Percentiles rank a stretch among this genome's conserved stretches.
Conservation (phyloP, 805 yeast species). For the Millerozyma miso region DNA sequence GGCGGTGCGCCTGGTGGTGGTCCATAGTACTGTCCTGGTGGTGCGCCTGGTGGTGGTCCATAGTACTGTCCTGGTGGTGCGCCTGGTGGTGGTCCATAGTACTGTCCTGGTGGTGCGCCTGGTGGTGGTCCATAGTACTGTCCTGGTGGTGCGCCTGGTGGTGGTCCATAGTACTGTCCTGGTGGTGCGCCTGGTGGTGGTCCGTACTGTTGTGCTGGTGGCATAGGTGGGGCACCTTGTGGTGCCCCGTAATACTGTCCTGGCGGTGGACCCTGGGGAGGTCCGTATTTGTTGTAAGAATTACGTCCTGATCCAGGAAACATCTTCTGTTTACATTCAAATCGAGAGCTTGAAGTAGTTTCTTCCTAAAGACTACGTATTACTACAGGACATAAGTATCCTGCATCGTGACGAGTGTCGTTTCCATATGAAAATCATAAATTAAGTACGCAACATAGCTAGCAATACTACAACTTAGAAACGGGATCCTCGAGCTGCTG, state of each 20-base stretch:
- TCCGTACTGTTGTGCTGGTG: slow-evolving; percentile 10
- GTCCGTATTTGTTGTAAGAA: slow-evolving; percentile 9
- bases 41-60: slow-evolving; percentile 15
- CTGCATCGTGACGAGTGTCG: no score
- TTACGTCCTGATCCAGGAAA: slow-evolving; percentile 14
- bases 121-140: slow-evolving; percentile 2
- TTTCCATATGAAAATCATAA: no score
- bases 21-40: slow-evolving; percentile 5
- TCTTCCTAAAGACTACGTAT: no score
- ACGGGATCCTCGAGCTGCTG: slow-evolving; percentile 23
- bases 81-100: slow-evolving; percentile 10
- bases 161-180: slow-evolving; percentile 8
- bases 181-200: slow-evolving; percentile 18
- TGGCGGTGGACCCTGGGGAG: slow-evolving; percentile 13
- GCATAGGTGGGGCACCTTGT: slow-evolving; percentile 14
- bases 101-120: slow-evolving; percentile 15
- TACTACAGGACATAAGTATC: not conserved
- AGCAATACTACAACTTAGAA: slow-evolving; percentile 20
- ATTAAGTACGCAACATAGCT: no score
- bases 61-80: slow-evolving; percentile 15
- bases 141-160: slow-evolving; percentile 11
- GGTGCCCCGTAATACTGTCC: slow-evolving; percentile 1
- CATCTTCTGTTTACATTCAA: no score
- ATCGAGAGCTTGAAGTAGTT: no score
- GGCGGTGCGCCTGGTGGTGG: slow-evolving; percentile 5